A percentile compares a stretch with the other conserved stretches of the same genome.
Conservation (phyloP, 1,284 basidiomycete species). For the Ustilago tritici region DNA sequence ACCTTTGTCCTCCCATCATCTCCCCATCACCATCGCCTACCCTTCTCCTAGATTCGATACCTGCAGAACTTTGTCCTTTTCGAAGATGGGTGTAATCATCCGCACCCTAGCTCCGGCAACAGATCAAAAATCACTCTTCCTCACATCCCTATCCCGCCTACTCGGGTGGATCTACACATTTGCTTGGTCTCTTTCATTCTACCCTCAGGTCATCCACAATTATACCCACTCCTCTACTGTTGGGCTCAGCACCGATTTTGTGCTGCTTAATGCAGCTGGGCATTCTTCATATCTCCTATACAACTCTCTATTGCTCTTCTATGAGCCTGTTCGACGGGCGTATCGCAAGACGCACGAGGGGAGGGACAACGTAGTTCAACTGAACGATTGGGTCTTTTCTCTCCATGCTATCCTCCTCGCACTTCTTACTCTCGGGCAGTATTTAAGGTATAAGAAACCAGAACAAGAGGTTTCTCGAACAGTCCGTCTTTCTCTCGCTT, state of each 20-base stretch:
- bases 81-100: slow-evolving; percentile 18
- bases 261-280: slow-evolving; percentile 56
- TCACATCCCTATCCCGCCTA: slow-evolving; percentile 38
- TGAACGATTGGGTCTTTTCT: slow-evolving; percentile 59
- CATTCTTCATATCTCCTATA: slow-evolving; percentile 57
- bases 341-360: slow-evolving; percentile 52
- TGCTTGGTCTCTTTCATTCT: slow-evolving; percentile 65
- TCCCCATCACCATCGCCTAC: not conserved
- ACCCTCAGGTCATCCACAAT: slow-evolving; percentile 61
- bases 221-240: slow-evolving; percentile 25
- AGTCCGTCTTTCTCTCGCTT: slow-evolving; percentile 15
- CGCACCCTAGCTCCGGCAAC: not conserved
- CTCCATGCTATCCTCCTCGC: slow-evolving; percentile 49
- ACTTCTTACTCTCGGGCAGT: slow-evolving; percentile 25
- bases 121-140: slow-evolving; percentile 6
- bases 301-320: slow-evolving; percentile 49
- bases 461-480: slow-evolving; percentile 13
- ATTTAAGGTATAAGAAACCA: not conserved
- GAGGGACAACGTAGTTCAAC: slow-evolving; percentile 46
- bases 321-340: slow-evolving; percentile 38
- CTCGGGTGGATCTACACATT: slow-evolving; percentile 63
- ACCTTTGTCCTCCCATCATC: too few relatives aligned
- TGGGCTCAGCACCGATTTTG: slow-evolving; percentile 61
- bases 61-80: not conserved
- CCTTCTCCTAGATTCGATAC: not conserved